Conservation (phyloP, 2,329 filamentous ascomycete genomes). For the Hymenoscyphus albidus region DNA sequence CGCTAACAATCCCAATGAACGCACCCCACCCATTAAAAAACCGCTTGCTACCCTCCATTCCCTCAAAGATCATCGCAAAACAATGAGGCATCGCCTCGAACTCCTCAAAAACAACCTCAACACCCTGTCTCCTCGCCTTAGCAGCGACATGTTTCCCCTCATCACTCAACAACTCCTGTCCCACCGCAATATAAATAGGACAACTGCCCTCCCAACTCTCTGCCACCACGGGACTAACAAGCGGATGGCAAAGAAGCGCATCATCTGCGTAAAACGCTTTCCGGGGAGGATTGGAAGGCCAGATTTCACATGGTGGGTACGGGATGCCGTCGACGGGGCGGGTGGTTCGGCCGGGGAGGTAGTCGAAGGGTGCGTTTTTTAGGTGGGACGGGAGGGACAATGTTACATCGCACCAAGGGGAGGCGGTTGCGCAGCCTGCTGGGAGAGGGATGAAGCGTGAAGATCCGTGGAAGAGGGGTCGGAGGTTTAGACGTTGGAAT, state of each 20-base stretch:
- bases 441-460: conserved; percentile 60
- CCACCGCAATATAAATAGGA: conserved; percentile 65
- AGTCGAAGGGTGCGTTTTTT: conserved; percentile 55
- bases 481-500: conserved; percentile 45
- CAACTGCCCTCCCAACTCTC: conserved; percentile 58
- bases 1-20: conserved; percentile 45
- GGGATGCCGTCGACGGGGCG: conserved; percentile 28
- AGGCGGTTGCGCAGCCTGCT: conserved; percentile 58
- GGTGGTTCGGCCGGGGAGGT: conserved; percentile 48
- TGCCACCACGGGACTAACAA: conserved; percentile 60
- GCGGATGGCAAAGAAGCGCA: conserved; percentile 57
- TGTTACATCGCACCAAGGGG: conserved; percentile 70
- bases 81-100: conserved; percentile 80
- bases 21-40: conserved; percentile 53
- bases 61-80: conserved; percentile 57
- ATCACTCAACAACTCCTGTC: conserved; percentile 69
- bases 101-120: conserved; percentile 62
- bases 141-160: conserved; percentile 60
- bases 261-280: conserved; percentile 53
- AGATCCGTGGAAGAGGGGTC: conserved; percentile 58
- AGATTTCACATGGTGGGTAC: conserved; percentile 49
- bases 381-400: conserved; percentile 56
- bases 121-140: conserved; percentile 53
- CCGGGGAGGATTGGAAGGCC: conserved; percentile 55
- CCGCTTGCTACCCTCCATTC: conserved; percentile 42